A percentile compares a stretch with the other conserved stretches of the same genome.
These are phyloP conservation scores for Erythrophleum fordii DNA, from an alignment of 306 rosid species.

Conservation along the genomic window DNA sequence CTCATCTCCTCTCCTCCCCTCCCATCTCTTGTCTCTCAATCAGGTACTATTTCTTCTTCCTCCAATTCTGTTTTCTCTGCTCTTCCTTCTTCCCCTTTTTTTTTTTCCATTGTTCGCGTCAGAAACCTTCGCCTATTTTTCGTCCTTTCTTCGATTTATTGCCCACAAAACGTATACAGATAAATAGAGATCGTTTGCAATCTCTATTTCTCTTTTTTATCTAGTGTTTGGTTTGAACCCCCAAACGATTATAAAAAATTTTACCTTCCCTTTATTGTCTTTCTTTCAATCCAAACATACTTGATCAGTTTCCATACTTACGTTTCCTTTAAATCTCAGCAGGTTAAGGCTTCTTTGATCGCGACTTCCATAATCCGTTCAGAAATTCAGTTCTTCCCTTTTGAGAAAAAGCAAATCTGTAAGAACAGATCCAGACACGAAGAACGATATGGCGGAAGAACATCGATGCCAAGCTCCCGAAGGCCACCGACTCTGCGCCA, in stretches of 20 bases:
- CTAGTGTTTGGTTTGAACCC: slow-evolving; percentile 10
- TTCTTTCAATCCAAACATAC: no score
- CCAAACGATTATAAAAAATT: no score
- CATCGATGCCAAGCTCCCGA: slow-evolving; percentile 88
- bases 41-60: slow-evolving; percentile 40
- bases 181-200: not conserved
- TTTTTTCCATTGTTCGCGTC: not conserved
- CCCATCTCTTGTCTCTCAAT: slow-evolving; percentile 19
- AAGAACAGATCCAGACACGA: slow-evolving; percentile 18
- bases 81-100: not conserved
- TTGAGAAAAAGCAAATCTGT: not conserved
- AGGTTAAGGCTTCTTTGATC: slow-evolving; percentile 15
- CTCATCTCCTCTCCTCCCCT: not conserved
- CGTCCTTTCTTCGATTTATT: slow-evolving; percentile 32
- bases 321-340: slow-evolving; percentile 6
- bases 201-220: slow-evolving; percentile 27
- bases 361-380: not conserved
- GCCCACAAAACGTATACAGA: slow-evolving; percentile 17
- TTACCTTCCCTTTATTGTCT: no score
- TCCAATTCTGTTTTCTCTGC: not conserved
- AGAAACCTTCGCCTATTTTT: not conserved
- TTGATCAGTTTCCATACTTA: not conserved
- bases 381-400: not conserved
- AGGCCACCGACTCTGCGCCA: slow-evolving; percentile 83
- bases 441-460: slow-evolving; percentile 79